Percentiles rank a stretch among this genome's conserved stretches.
These are phyloP conservation scores for Aspergillus japonicus DNA, from an alignment of 2,329 filamentous ascomycete species.

Conservation along the genomic window DNA sequence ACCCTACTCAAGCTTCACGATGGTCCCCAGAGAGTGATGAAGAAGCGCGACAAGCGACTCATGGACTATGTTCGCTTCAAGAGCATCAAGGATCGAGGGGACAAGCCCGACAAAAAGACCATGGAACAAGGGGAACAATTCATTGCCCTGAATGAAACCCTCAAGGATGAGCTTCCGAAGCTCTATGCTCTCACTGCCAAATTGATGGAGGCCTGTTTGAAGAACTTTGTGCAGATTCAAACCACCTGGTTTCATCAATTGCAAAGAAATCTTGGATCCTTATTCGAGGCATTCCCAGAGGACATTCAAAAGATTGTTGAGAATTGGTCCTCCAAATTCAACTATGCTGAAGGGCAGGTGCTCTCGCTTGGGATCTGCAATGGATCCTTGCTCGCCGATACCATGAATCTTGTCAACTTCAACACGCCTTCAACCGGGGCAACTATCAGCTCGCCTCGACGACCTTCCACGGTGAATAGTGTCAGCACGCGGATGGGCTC, in stretches of 20 bases:
- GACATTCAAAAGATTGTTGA: slow-evolving; percentile 72
- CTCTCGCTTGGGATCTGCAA: slow-evolving; percentile 75
- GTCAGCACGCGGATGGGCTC: slow-evolving; percentile 60
- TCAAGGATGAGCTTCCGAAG: slow-evolving; percentile 87
- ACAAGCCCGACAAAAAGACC: slow-evolving; percentile 84
- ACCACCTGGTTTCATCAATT: slow-evolving; percentile 78
- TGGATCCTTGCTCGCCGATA: slow-evolving; percentile 61
- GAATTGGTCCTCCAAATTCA: slow-evolving; percentile 76
- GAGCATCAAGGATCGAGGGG: slow-evolving; percentile 73
- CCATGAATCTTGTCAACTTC: slow-evolving; percentile 60
- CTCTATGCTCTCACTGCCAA: slow-evolving; percentile 79
- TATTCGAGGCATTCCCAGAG: slow-evolving; percentile 67
- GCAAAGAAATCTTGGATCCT: slow-evolving; percentile 75
- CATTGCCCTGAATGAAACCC: slow-evolving; percentile 82
- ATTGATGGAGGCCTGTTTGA: slow-evolving; percentile 77
- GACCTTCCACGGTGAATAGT: slow-evolving; percentile 53
- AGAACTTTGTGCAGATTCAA: slow-evolving; percentile 82
- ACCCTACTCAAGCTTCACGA: slow-evolving; percentile 76
- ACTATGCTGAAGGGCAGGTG: slow-evolving; percentile 70
- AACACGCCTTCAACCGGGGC: slow-evolving; percentile 50
- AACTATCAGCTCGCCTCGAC: slow-evolving; percentile 42
- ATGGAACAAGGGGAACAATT: slow-evolving; percentile 84
- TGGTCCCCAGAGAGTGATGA: slow-evolving; percentile 83
- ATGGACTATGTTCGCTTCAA: slow-evolving; percentile 83
- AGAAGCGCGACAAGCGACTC: slow-evolving; percentile 90